Evolutionary conservation across 495 filamentous ascomycete species (phyloP), one percentile per base, ranked within the genome.

Genomic region (Penicillium simplicissimum): DNA sequence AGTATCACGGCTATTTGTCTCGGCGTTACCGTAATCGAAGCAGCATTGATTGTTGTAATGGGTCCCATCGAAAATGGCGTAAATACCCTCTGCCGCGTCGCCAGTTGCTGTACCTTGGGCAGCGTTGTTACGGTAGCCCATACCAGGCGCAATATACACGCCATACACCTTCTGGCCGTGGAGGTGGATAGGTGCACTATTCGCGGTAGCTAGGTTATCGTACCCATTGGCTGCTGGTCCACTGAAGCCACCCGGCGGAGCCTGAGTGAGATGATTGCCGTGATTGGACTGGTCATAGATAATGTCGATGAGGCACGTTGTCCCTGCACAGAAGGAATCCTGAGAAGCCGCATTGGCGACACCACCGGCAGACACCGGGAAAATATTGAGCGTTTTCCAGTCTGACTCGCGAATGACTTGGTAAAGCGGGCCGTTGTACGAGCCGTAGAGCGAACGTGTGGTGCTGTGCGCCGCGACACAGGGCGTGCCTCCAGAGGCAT

Each of bases 1-100:
- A 1, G 82, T 85, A 63, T 86, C 84, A 13, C 25, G 66, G 61
- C 70, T 81, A 66, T 65, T 84, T 23, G 73, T 79, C 72, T 87
- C 84, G 45, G 84, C 83, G 53, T 87, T 87, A 55, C 84, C 84
- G 54, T 87, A 87, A 71, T 87, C 84, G 63, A 84, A 87, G 74
- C 84, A 87, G 76, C 84, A 87, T 28, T 35, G 75, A 36, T 60
- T 74, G 58, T 86, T 86, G 72, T 83, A 86, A 61, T 86, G 82
- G 8, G 82, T 85, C 2, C 83, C 84, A 52, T 87, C 84, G 19
- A 87, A 71, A 36, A 87, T 80, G 0, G 80, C 82, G 65, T 87
- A 87, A 72, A 87, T 82, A 51, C 83, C 84, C 72, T 87, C 78
- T 0, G 84, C 21, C 31, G 51, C 76, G 45, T 87, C 80, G 11